A percentile compares a stretch with the other conserved stretches of the same genome.
phyloP scores from a whole-genome alignment of 164 flowering plant species.

The Chloranthus sessilifolius region DNA sequence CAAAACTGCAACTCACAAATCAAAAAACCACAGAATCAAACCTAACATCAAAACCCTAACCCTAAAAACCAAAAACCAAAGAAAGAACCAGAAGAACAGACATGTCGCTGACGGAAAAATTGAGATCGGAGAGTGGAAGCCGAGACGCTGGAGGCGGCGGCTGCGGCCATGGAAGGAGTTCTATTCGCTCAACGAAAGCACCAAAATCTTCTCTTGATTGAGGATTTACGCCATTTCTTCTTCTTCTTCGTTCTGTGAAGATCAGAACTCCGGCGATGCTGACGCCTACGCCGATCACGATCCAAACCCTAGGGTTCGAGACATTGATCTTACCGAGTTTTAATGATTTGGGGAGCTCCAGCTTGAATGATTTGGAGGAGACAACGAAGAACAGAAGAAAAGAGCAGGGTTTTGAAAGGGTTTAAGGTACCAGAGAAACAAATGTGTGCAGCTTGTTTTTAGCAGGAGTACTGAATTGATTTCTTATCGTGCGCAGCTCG shows the following conservation, averaged over 20 bases:
- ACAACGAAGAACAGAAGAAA: background rate
- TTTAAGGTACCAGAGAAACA: no score
- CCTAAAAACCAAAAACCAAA: background rate
- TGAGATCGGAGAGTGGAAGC: constrained; percentile 53
- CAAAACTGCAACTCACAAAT: constrained; percentile 44
- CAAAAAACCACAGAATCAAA: background rate
- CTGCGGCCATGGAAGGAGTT: constrained; percentile 70
- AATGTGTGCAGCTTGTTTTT: no score
- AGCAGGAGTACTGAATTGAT: no score
- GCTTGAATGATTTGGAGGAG: constrained; percentile 6
- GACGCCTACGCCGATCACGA: constrained; percentile 66
- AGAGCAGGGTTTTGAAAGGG: background rate
- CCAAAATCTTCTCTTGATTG: constrained; percentile 55
- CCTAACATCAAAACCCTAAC: background rate
- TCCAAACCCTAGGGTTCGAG: constrained; percentile 64
- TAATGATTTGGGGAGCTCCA: constrained; percentile 13
- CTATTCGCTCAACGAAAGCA: constrained; percentile 67
- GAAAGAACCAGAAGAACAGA: constrained; percentile 17
- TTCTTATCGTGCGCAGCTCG: no score
- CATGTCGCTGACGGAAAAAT: constrained; percentile 82
- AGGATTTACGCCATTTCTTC: constrained; percentile 10
- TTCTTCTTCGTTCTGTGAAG: constrained; percentile 40
- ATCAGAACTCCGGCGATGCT: constrained; percentile 63
- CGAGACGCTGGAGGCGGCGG: constrained; percentile 91
- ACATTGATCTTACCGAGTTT: constrained; percentile 23